Base-by-base conservation (phyloP, 176 grass and related monocot genomes). In the Ampelocalamus luodianensis region DNA sequence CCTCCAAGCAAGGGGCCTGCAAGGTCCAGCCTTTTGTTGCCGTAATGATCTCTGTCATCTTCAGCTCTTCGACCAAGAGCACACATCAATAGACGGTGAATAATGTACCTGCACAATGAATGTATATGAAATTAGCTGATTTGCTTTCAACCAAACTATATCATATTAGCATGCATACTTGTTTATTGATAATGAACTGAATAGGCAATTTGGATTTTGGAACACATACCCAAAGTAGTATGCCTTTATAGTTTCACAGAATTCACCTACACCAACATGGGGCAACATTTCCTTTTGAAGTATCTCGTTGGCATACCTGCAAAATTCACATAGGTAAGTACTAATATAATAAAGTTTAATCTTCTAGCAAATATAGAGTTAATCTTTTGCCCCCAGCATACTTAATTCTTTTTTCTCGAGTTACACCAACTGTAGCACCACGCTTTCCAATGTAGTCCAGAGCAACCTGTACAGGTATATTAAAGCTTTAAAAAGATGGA, bases 261-360 rank as follows among this genome's bases (percentile, higher is more conserved):
- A 96, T 92, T 99, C 96, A 1, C 85, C 91, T 37, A 99, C 96
- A 72, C 93, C 93, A 86, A 99, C 96, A 89, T 99, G 96, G 80
- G 96, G 96, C 76, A 99, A 83, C 96, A 99, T 99, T 93, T 99
- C 96, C 74, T 96, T n/a, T 85, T 99, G 93, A 85, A 99, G 96
- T 91, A 99, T 99, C 51, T 96, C 96, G 91, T 94, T 99, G 39
- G 96, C 96, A 53, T 99, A 92, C 81, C 93, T 95, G 50, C 37
- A 79, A 61, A 34, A 79, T 6, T 39, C 75, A 81, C 48, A 40
- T 34, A 90, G 15, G 45, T 50, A 40, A 80, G 16, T 15, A 83
- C 54, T 36, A 53, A 13, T 8, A 80, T 22, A 56, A 59, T 64
- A n/a, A 12, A 78, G 34, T 26, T 11, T 66, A 82, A 65, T 74